These are phyloP conservation scores for Alternaria viburni DNA, from an alignment of 2,329 filamentous ascomycete species.

Conservation along the genomic window DNA sequence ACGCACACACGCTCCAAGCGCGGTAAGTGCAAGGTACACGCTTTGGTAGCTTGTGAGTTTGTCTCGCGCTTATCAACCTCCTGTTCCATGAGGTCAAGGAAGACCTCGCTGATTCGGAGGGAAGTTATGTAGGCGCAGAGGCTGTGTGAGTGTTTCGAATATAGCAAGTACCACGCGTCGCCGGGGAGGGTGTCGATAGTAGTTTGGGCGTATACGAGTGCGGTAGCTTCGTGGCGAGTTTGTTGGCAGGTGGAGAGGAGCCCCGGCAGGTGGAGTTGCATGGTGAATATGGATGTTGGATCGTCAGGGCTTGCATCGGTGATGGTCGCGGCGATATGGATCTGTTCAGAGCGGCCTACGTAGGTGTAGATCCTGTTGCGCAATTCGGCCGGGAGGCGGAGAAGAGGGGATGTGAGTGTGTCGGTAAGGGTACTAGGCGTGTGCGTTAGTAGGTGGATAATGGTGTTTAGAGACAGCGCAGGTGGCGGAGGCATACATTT, in stretches of 20 bases:
- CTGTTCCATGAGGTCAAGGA: fast-evolving
- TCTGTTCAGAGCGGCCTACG: background rate
- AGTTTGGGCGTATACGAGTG: background rate
- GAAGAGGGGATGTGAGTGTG: background rate
- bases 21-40: background rate
- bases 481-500: background rate
- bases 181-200: background rate
- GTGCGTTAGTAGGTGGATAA: background rate
- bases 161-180: background rate
- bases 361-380: background rate
- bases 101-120: background rate
- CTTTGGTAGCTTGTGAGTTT: fast-evolving
- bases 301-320: too few species aligned
- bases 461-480: background rate
- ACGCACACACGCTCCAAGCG: background rate
- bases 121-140: background rate
- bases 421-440: background rate
- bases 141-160: fast-evolving
- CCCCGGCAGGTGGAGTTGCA: background rate
- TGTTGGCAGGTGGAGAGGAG: background rate
- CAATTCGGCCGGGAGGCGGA: background rate
- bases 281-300: background rate
- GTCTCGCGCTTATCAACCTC: fast-evolving
- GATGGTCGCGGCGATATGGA: background rate
- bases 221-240: background rate